Evolutionary conservation across 176 grass and related monocot species (phyloP), one percentile per base, ranked within the genome.

Genomic region (Calamus simplicifolius): DNA sequence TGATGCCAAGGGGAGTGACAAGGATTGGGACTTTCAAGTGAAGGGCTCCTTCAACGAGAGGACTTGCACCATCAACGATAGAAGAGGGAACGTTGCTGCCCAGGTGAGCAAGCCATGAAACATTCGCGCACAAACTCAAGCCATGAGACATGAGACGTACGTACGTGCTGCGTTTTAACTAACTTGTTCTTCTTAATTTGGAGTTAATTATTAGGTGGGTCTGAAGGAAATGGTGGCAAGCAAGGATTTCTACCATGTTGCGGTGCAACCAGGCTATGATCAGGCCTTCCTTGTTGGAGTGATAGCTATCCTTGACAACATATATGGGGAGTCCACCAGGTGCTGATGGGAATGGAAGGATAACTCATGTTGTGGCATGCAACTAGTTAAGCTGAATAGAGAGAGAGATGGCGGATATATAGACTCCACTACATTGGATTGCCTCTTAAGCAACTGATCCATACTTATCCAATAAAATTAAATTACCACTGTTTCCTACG

Each of bases 271-370:
- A 50, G 92, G 87, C n/a, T 79, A 85, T 61, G 92, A 97, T 55
- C 92, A 90, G 56, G 87, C 87, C 17, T 97, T 97, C 71, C 77
- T 91, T 18, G 68, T 82, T 56, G 87, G 75, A 16, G 75, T 97
- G 15, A 54, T 97, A 57, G 92, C 80, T 29, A 87, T 97, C n/a
- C 84, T 97, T 54, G 92, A 97, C 72, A 90, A 91, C 55, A 91
- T 88, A 3, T 54, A 97, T 58, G 87, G 87, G 49, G 92, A 97
- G 57, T 81, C 87, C 19, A 97, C 92, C 51, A 91, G 72, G 61
- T 91, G 92, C 71, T 95, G 29, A 73, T 51, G 48, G 64, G 15
- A 27, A 35, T 62, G 19, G 58, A 52, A 29, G 19, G 14, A 35
- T 10, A 35, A 35, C 6, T 35, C n/a, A n/a, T n/a, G 31, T 1